Evolutionary conservation across 1,284 basidiomycete genomes (phyloP).

Genomic region (Peniophora sp.): DNA sequence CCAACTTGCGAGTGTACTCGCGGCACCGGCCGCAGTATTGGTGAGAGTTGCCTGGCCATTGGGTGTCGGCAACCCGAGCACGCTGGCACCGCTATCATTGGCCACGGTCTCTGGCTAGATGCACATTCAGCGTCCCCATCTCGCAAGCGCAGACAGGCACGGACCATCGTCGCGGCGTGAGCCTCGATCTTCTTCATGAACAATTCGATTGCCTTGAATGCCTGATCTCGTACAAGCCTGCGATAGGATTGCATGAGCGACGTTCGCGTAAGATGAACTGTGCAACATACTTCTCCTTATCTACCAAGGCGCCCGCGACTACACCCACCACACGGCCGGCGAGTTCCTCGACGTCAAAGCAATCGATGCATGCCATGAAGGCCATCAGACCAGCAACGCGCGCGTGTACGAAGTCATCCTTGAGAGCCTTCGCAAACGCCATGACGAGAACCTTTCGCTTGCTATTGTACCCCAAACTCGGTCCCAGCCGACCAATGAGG

Average conservation of each 20-base stretch:
- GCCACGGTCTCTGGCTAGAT: constrained; percentile 62
- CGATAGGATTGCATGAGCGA: background rate
- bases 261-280: background rate
- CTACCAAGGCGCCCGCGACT: constrained; percentile 73
- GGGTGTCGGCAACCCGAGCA: constrained; percentile 11
- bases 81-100: constrained; percentile 25
- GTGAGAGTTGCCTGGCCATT: constrained; percentile 55
- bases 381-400: constrained; percentile 94
- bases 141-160: constrained; percentile 11
- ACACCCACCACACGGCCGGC: constrained; percentile 85
- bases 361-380: constrained; percentile 90
- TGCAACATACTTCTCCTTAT: constrained; percentile 76
- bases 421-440: constrained; percentile 86
- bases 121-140: background rate
- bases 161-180: constrained; percentile 73
- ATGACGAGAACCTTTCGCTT: constrained; percentile 94
- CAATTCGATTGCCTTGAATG: constrained; percentile 84
- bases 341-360: constrained; percentile 85
- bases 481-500: constrained; percentile 86
- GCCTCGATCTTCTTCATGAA: constrained; percentile 81
- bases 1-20: constrained; percentile 88
- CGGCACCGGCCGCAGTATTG: constrained; percentile 82
- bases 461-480: constrained; percentile 79
- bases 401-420: constrained; percentile 89
- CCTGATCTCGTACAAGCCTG: constrained; percentile 87